Percentiles rank a stretch among this genome's conserved stretches.
phyloP scores from a whole-genome alignment of 352 stramenopile species.

The Phytophthora pistaciae region DNA sequence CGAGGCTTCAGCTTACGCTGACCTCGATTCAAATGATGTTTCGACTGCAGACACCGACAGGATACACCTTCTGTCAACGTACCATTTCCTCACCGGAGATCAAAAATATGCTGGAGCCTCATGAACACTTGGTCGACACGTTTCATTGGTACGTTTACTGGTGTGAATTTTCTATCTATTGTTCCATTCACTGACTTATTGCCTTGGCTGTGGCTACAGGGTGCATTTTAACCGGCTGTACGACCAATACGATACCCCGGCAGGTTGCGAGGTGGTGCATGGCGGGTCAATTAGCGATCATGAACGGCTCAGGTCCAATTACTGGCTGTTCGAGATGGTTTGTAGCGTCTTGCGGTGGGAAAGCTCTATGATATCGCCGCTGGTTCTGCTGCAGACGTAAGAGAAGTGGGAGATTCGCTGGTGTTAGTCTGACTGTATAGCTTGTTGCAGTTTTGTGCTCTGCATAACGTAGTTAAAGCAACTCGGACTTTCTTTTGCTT shows the following conservation, averaged over 20 bases:
- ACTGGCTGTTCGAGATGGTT: slow-evolving; percentile 74
- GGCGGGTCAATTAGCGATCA: slow-evolving; percentile 53
- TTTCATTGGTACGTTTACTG: not conserved
- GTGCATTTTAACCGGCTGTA: not conserved
- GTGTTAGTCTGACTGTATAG: too few species aligned
- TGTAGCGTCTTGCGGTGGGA: slow-evolving; percentile 71
- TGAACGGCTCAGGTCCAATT: slow-evolving; percentile 44
- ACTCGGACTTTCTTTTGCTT: too few species aligned
- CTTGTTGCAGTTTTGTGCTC: too few species aligned
- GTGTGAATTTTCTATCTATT: not conserved
- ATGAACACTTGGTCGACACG: not conserved
- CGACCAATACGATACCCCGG: not conserved
- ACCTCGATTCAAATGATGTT: not conserved
- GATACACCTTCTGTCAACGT: not conserved
- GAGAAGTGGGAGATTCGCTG: too few species aligned
- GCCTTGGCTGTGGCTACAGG: not conserved
- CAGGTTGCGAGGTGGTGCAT: slow-evolving; percentile 37
- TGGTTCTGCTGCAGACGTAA: slow-evolving; percentile 44
- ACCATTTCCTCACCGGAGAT: not conserved
- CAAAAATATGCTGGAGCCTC: not conserved
- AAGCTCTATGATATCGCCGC: slow-evolving; percentile 35
- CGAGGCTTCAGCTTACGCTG: not conserved
- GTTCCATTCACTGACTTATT: not conserved
- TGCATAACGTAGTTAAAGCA: too few species aligned
- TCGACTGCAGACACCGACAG: not conserved